Base-by-base conservation (phyloP, 495 filamentous ascomycete species). In the Lasiosphaeriaceae sp. region DNA sequence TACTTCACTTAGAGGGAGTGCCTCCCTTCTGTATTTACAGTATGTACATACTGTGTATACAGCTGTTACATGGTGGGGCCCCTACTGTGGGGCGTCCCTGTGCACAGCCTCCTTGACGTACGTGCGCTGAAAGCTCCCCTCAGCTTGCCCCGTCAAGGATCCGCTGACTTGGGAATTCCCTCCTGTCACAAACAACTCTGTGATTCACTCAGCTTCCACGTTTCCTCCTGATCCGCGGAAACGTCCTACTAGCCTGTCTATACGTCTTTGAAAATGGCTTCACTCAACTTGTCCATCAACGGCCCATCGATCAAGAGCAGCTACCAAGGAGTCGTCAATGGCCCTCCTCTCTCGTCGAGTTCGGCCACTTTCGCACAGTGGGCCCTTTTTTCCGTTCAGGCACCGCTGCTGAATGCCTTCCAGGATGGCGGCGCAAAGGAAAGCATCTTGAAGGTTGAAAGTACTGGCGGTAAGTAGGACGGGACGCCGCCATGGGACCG, bases 401-500 rank as follows among this genome's bases (percentile, higher is more conserved):
- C 92, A 16, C 94, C 94, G 31, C 80, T 98, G 22, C 80, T 89
- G 54, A 96, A 85, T 74, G 91, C 90, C 23, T 98, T 98, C 71
- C 91, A 96, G 74, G 88, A 92, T 68, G 74, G 83, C 45, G 85
- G 83, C 20, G 81, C 83, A 39, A 97, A 96, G 71, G 92, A 97
- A 72, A 97, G 94, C 70, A 83, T 96, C 0, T 73, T 99, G 49
- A 97, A 96, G 72, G 92, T 97, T 37, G 91, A 97, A 66, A 88
- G 77, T 62, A 90, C 90, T 35, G 95, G 92, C 74, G 90, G 90
- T 94, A 69, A 69, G 82, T 76, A 20, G 11, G 16, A 17, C 54
- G 39, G 35, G 31, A 11, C 43, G 29, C 7, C 24, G 12, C 22
- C 47, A n/a, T 20, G 19, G 17, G 21, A 20, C 44, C 11, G 34